Evolutionary conservation across 139 green algal species (phyloP), one percentile per base, ranked within the genome.

Genomic region (Chlorella sorokiniana): DNA sequence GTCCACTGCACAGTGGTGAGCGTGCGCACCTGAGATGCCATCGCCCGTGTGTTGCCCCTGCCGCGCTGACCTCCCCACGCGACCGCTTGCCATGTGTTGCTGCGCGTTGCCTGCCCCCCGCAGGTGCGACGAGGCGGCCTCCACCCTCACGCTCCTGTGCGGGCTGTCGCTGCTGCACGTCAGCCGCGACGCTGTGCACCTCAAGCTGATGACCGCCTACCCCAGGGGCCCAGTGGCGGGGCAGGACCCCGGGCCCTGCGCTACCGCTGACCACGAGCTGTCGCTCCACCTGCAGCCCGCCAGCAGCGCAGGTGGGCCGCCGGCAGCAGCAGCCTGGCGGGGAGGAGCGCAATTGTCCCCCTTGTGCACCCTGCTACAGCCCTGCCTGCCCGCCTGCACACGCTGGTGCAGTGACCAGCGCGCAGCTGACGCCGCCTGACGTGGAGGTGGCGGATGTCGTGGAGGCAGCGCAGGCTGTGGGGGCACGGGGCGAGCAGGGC

Each of bases 371-470:
- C 48, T 59, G 48, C 16, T 59, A 59, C 48, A 56, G 48, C 11
- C 14, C 48, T 65, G 56, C 23, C 48, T 56, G 48, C 48, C 48
- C 48, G 48, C 48, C 11, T 38, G 61, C 61, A 10, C 10, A 6
- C 61, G 29, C 3, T 35, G 2, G 35, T 31, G 65, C 65, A 51
- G 65, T 72, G 9, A 18, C 18, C 65, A 6, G 1, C 23, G 83
- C 79, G 11, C 33, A 63, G 35, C 61, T 88, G 77, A 52, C 31
- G 3, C 83, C 83, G 1, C 44, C 44, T n/a, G 84, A 88, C 29
- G 69, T 87, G 37, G 79, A 87, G 5, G 51, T 85, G 33, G 41
- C 22, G 1, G 84, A 88, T 33, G 54, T 87, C 27, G 71, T 67
- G 20, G 78, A 61, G 23, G 71, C 62, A 33, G 79, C 79, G 42